Base-by-base conservation (phyloP, 2,329 filamentous ascomycete species). In the Leptoxyphium fumago region DNA sequence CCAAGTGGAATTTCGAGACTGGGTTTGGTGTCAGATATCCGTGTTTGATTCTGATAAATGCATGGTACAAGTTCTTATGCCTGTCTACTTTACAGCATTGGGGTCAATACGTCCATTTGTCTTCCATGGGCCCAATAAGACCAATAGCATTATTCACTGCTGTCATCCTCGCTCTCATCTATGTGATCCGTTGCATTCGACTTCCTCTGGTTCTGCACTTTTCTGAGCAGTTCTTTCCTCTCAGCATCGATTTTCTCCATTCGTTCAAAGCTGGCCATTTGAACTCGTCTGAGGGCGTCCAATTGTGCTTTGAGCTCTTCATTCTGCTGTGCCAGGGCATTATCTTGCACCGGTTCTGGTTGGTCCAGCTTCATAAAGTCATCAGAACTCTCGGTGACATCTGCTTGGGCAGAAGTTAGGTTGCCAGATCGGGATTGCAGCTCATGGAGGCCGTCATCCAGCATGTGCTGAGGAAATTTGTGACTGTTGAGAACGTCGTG, bases 241-340 rank as follows among this genome's bases (percentile, higher is more conserved):
- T 70, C 66, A 39, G 64, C 58, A 38, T 62, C 61, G 43, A 70
- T 41, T 46, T 64, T 62, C 11, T 63, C 63, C 21, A 71, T 55
- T 45, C 69, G 67, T 17, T 63, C 56, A 43, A 71, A 65, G 5
- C 64, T 67, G 29, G 63, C 63, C 45, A 60, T 65, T 50, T 70
- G 67, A 28, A 70, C 58, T 36, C 65, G 58, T 48, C 68, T 62
- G 28, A 71, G 52, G 5, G 64, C 63, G 15, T 63, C 65, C 13
- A 71, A 43, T 45, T 70, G 49, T 45, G 63, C 58, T 11, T 59
- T 59, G 13, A 62, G 47, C 9, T 46, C 49, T 10, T 50, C 48
- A 39, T 61, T 60, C 43, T 59, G 52, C 28, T 56, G 50, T 43
- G 54, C 48, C 21, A 56, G 26, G 11, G 48, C 45, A 36, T 36